phyloP scores from a whole-genome alignment of 257 asterid genomes.

The Nemophila menziesii region DNA sequence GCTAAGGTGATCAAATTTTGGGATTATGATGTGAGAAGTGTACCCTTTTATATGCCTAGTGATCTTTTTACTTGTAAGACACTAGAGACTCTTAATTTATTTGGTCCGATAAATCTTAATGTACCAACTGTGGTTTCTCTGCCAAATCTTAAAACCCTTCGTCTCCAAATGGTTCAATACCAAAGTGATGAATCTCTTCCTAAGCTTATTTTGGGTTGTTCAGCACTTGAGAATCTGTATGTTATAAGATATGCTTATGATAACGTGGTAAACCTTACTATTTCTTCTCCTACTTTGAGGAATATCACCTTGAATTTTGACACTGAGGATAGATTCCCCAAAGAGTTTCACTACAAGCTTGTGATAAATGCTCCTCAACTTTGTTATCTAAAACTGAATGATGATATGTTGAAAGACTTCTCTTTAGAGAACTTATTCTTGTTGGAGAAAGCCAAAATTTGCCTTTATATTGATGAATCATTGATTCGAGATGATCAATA shows the following conservation, averaged over 20 bases:
- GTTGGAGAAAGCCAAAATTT: no score
- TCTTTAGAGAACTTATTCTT: no score
- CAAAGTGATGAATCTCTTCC: neutral
- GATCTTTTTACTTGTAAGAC: neutral
- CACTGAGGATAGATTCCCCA: no score
- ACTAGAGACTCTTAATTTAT: slow-evolving; percentile 1
- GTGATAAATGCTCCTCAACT: no score
- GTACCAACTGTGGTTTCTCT: neutral
- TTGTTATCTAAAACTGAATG: no score
- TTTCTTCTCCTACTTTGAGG: no score
- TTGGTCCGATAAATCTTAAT: neutral
- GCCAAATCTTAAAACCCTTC: slow-evolving; percentile 1
- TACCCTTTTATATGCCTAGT: neutral
- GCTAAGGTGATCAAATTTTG: neutral
- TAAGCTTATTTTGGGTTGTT: slow-evolving; percentile 1
- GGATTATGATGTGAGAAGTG: no score
- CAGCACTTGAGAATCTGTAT: neutral
- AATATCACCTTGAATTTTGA: no score
- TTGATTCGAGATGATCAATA: no score
- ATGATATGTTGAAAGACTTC: no score
- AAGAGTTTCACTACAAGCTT: no score
- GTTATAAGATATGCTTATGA: neutral
- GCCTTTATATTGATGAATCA: no score
- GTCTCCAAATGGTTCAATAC: neutral
- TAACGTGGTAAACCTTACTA: neutral